A percentile compares a stretch with the other conserved stretches of the same genome.
These are phyloP conservation scores for Scheffersomyces illinoinensis DNA, from an alignment of 1,139 yeast species.

Conservation along the genomic window DNA sequence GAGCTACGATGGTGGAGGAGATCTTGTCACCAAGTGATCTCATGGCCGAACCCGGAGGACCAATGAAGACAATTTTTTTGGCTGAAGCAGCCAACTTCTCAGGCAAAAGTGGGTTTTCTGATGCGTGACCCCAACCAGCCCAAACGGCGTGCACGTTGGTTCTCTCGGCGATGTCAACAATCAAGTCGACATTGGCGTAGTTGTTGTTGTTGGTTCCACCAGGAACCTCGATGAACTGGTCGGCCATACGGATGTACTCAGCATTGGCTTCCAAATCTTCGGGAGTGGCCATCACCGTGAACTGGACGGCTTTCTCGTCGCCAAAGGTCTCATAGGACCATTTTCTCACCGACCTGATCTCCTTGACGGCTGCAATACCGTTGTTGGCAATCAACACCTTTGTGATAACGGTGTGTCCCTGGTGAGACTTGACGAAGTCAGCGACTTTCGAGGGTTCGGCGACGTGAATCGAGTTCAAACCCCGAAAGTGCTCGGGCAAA, in stretches of 20 bases:
- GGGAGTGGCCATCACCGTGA: conserved; percentile 98
- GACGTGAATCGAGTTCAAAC: conserved; percentile 68
- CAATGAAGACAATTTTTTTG: conserved; percentile 86
- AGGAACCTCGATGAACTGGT: conserved; percentile 96
- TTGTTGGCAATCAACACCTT: conserved; percentile 92
- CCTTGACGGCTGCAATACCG: conserved; percentile 99
- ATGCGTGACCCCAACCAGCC: conserved; percentile 99
- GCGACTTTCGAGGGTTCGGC: conserved; percentile 78
- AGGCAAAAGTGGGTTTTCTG: conserved; percentile 93
- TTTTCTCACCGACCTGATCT: conserved; percentile 93
- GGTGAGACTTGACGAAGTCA: conserved; percentile 81
- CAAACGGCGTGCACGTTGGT: conserved; percentile 97
- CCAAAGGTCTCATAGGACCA: conserved; percentile 99
- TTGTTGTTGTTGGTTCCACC: conserved; percentile 99
- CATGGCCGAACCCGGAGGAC: conserved; percentile 99
- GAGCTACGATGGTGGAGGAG: conserved; percentile 96
- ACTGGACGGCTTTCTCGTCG: conserved; percentile 88
- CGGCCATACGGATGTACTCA: conserved; percentile 98
- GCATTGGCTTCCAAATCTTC: conserved; percentile 97
- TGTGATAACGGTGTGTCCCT: conserved; percentile 94
- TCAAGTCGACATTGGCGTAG: conserved; percentile 95
- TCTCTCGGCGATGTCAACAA: conserved; percentile 96
- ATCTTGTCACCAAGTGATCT: conserved; percentile 98
- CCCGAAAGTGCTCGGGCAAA: conserved; percentile 75
- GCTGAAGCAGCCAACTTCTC: conserved; percentile 91